phyloP scores from a whole-genome alignment of 1,284 basidiomycete species.

The Pseudozyma pruni region DNA sequence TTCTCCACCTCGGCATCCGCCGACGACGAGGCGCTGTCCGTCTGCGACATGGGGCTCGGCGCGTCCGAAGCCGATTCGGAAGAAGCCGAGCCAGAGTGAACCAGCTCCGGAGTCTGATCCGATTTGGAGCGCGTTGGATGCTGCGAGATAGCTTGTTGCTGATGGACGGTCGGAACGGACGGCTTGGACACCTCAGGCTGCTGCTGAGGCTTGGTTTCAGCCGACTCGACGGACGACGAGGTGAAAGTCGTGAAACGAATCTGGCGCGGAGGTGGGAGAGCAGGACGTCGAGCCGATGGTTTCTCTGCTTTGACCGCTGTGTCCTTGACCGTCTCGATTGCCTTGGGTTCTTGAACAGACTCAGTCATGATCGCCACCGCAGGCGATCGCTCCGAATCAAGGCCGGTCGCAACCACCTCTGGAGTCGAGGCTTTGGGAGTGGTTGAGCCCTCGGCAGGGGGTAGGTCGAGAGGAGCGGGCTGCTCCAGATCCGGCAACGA shows the following conservation, averaged over 20 bases:
- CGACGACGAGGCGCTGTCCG: constrained; percentile 19
- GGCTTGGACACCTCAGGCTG: constrained; percentile 14
- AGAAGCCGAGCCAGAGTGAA: constrained; percentile 31
- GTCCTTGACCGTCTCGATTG: constrained; percentile 5
- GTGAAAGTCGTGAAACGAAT: constrained; percentile 47
- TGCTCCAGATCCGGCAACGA: constrained; percentile 42
- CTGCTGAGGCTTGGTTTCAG: constrained; percentile 17
- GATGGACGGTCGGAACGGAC: background rate
- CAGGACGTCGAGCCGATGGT: constrained; percentile 27
- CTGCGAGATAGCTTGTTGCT: constrained; percentile 38
- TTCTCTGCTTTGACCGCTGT: constrained; percentile 18
- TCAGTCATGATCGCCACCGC: constrained; percentile 3
- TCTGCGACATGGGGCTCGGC: constrained; percentile 31
- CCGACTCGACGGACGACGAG: constrained; percentile 24
- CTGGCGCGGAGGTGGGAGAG: constrained; percentile 44
- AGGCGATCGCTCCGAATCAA: background rate
- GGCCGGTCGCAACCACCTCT: constrained; percentile 1
- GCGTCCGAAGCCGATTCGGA: constrained; percentile 35
- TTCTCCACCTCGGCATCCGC: constrained; percentile 42
- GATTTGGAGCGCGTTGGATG: constrained; percentile 19
- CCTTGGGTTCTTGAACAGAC: constrained; percentile 3
- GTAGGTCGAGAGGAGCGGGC: constrained; percentile 35
- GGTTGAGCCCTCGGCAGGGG: constrained; percentile 32
- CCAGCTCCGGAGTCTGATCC: constrained; percentile 29
- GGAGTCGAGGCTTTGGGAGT: constrained; percentile 27